Evolutionary conservation across 805 yeast species (phyloP), one percentile per base, ranked within the genome.

Genomic region (Candida maris): DNA sequence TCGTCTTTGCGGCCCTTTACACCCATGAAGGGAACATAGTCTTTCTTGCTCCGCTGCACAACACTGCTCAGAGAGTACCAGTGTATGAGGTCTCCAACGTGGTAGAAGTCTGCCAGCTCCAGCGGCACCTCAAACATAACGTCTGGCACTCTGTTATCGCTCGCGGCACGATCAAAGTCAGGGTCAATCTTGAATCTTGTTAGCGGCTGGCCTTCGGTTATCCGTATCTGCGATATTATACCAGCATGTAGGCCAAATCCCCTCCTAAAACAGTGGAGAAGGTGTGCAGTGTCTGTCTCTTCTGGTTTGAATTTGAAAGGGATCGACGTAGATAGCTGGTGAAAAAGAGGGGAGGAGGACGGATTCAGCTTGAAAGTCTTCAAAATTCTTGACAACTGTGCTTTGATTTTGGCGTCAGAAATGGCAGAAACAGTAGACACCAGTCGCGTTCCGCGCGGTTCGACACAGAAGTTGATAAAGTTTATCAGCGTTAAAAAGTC

Each of bases 401-500:
- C 23, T 19, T 34, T 28, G 19, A 16, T 15, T 19, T 29, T 29
- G 15, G 19, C 30, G 13, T 10, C 10, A 14, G 29, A 3, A 12
- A 14, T 8, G 29, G 32, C 26, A 14, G 24, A 27, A 6, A 6
- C 10, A 19, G 19, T 19, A 6, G 23, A 13, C 6, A 25, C 27
- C 15, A 38, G 41, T 14, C 22, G 28, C 23, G 16, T 9, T 5
- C 26, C 30, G 16, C 26, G 21, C 4, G 34, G 17, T 8, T 38
- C 30, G 23, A 41, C 37, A 19, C 41, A 29, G 34, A 28, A 32
- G 13, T 41, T 34, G 34, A 48, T 38, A 31, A 41, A 48, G 35
- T 48, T 48, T 31, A 46, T 33, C 19, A 48, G 30, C 10, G 48
- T 45, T 13, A 48, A 4, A 20, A 48, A 41, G 19, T 48, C 52